Evolutionary conservation across 2,329 filamentous ascomycete species (phyloP).

Genomic region (Furcasterigmium sp.): DNA sequence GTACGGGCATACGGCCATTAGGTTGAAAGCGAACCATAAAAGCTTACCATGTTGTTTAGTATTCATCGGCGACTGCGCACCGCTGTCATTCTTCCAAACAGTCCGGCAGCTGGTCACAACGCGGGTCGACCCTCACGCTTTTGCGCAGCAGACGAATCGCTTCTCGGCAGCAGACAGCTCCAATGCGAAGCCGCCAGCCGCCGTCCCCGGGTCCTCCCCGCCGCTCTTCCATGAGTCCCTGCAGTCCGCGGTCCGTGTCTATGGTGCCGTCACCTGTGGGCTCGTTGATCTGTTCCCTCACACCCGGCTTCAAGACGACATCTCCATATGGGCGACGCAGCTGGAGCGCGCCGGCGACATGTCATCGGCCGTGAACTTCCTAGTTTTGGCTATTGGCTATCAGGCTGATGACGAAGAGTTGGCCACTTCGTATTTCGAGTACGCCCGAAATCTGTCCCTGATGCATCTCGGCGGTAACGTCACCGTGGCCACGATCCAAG

Average conservation of each 20-base stretch:
- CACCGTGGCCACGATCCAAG: conserved; percentile 43
- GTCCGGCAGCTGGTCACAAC: conserved; percentile 46
- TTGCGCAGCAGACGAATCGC: conserved; percentile 44
- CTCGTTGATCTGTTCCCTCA: conserved; percentile 45
- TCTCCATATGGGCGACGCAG: conserved; percentile 33
- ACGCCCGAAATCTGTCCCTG: conserved; percentile 40
- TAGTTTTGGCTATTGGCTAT: conserved; percentile 45
- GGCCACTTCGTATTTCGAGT: conserved; percentile 42
- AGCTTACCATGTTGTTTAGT: conserved; percentile 14
- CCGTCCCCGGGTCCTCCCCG: conserved; percentile 7
- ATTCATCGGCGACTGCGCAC: conserved; percentile 52
- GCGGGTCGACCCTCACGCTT: conserved; percentile 41
- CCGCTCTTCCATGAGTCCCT: conserved; percentile 13
- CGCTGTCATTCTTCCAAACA: conserved; percentile 50
- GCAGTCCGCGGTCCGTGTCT: conserved; percentile 14
- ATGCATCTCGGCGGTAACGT: conserved; percentile 39
- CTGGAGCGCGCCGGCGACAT: conserved; percentile 28
- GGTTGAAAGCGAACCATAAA: background rate
- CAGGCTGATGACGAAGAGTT: conserved; percentile 34
- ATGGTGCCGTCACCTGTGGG: conserved; percentile 30
- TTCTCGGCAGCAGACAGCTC: conserved; percentile 27
- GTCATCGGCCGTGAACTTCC: conserved; percentile 37
- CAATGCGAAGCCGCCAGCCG: background rate
- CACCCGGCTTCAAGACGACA: conserved; percentile 28
- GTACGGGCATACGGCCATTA: background rate